phyloP scores from a whole-genome alignment of 1,139 yeast species.

The Zygoascus meyerae region DNA sequence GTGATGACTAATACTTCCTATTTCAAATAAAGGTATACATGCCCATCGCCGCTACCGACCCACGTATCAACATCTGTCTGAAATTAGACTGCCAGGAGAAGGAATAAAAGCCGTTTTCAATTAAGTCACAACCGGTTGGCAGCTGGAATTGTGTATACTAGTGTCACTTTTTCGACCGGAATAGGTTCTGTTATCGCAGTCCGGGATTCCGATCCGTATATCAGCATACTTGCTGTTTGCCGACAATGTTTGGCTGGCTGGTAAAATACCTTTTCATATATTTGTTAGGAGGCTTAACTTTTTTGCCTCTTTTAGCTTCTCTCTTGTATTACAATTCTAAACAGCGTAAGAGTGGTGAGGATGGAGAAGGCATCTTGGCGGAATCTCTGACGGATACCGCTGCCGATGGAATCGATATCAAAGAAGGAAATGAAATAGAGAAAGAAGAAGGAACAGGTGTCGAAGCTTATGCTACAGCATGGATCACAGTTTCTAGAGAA shows the following conservation, averaged over 20 bases:
- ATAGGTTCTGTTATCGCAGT: background rate
- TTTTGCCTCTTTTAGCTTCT: slow-evolving; percentile 52
- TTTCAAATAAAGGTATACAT: too few relatives aligned
- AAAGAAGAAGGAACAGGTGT: slow-evolving; percentile 57
- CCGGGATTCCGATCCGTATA: background rate
- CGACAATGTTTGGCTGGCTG: slow-evolving; percentile 1
- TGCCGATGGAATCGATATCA: slow-evolving; percentile 20
- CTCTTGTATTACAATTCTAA: slow-evolving; percentile 31
- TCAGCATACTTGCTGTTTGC: background rate
- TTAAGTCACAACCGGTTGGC: background rate
- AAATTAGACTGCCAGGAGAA: background rate
- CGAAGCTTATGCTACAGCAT: slow-evolving; percentile 63
- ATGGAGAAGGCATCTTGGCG: slow-evolving; percentile 30
- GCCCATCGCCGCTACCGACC: slow-evolving; percentile 1
- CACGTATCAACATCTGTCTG: background rate
- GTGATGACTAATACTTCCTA: too few relatives aligned
- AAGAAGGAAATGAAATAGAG: slow-evolving; percentile 30
- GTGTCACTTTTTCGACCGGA: background rate
- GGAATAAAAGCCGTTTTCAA: background rate
- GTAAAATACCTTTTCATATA: slow-evolving; percentile 38
- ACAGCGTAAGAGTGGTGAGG: slow-evolving; percentile 24
- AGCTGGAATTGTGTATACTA: background rate
- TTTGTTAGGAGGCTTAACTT: slow-evolving; percentile 72
- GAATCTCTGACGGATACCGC: slow-evolving; percentile 4
- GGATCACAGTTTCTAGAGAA: slow-evolving; percentile 79